phyloP scores from a whole-genome alignment of 768 basidiomycete genomes.

The Tylopilus subfusipes region DNA sequence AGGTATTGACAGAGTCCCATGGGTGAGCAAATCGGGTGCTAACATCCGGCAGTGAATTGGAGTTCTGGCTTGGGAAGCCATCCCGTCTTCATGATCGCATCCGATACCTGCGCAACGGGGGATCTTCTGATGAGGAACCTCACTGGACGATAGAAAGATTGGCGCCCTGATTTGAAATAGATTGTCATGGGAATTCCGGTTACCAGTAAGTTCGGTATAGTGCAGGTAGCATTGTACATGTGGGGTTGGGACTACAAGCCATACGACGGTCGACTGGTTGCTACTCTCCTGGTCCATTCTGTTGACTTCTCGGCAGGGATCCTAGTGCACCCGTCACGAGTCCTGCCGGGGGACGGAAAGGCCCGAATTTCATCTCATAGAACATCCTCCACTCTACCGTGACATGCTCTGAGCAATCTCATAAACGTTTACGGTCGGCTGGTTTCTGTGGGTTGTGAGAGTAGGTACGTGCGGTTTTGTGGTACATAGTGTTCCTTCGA shows the following conservation, averaged over 20 bases:
- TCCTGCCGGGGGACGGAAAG: too few species aligned
- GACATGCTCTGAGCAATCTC: too few species aligned
- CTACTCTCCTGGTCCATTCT: too few species aligned
- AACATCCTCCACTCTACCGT: too few species aligned
- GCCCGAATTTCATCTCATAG: too few species aligned
- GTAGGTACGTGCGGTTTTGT: too few species aligned
- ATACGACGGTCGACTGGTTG: too few species aligned
- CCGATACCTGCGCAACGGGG: constrained; percentile 59
- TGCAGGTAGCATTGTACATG: not conserved
- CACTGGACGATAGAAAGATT: constrained; percentile 79
- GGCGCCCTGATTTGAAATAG: constrained; percentile 56
- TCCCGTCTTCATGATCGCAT: constrained; percentile 91
- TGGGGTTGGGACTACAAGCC: not conserved
- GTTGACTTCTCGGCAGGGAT: too few species aligned
- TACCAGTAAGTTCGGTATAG: not conserved
- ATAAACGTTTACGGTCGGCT: too few species aligned
- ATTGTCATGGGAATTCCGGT: not conserved
- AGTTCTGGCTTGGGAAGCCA: constrained; percentile 98
- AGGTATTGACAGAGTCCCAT: constrained; percentile 41
- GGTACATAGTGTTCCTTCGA: too few species aligned
- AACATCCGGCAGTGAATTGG: constrained; percentile 67
- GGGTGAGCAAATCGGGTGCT: not conserved
- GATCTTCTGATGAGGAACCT: constrained; percentile 44
- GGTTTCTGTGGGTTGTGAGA: too few species aligned
- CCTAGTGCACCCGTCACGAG: too few species aligned